phyloP scores from a whole-genome alignment of 192 early-diverging fungal species.

The Paraglomus occultum region DNA sequence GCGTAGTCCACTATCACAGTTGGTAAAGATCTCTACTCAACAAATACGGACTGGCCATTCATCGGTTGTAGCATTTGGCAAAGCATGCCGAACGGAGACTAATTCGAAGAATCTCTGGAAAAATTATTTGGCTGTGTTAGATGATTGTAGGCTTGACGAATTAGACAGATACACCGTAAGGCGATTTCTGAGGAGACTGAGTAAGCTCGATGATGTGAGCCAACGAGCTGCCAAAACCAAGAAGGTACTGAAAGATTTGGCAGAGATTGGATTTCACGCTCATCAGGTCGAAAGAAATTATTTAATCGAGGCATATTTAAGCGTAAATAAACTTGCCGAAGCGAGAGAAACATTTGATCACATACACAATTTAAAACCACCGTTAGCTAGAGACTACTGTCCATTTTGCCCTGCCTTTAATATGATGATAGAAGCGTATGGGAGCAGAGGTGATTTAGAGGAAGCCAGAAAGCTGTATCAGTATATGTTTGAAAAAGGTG shows the following conservation, averaged over 20 bases:
- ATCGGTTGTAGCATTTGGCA: too few relatives aligned
- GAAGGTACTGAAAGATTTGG: not conserved
- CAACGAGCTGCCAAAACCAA: too few relatives aligned
- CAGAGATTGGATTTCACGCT: not conserved
- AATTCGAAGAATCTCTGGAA: too few relatives aligned
- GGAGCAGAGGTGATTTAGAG: constrained; percentile 31
- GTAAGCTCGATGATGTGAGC: too few relatives aligned
- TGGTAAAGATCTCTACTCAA: too few relatives aligned
- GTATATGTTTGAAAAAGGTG: constrained; percentile 52
- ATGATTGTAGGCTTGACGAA: too few relatives aligned
- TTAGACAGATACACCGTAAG: too few relatives aligned
- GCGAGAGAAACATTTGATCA: constrained; percentile 14
- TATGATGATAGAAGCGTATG: constrained; percentile 26
- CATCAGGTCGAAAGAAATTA: not conserved
- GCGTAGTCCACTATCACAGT: too few relatives aligned
- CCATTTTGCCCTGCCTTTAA: not conserved
- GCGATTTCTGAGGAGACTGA: too few relatives aligned
- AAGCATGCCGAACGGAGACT: too few relatives aligned
- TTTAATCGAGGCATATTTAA: constrained; percentile 22
- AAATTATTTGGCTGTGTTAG: too few relatives aligned
- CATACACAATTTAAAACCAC: not conserved
- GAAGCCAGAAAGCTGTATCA: constrained; percentile 67
- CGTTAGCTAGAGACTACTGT: not conserved
- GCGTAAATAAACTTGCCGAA: not conserved
- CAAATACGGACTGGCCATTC: too few relatives aligned